Conservation (phyloP, 2,329 filamentous ascomycete species). For the Xylariaceae sp. region DNA sequence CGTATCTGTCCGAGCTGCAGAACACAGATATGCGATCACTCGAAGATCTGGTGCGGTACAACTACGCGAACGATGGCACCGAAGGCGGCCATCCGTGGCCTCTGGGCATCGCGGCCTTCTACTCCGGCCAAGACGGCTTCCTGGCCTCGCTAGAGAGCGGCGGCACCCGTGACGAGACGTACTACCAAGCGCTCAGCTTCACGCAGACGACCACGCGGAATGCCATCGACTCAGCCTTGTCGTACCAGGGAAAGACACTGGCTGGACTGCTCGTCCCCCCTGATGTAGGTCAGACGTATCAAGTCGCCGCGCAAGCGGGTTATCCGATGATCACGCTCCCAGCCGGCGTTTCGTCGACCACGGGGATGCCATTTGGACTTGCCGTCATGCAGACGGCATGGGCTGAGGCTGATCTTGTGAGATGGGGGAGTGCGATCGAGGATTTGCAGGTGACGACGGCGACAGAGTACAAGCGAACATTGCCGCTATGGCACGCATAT, state of each 20-base stretch:
- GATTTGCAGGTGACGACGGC: neutral
- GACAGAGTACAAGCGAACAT: neutral
- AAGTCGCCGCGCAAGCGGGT: constrained; percentile 65
- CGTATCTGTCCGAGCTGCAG: constrained; percentile 57
- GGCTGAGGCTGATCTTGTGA: constrained; percentile 9
- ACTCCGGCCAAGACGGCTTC: constrained; percentile 68
- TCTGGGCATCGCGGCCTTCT: neutral
- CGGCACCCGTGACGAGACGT: constrained; percentile 60
- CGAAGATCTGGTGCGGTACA: constrained; percentile 63
- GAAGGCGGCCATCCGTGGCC: constrained; percentile 65
- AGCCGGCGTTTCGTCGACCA: neutral
- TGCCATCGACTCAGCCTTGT: constrained; percentile 66
- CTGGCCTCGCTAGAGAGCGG: constrained; percentile 57
- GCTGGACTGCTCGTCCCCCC: constrained; percentile 65
- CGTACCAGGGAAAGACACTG: constrained; percentile 40
- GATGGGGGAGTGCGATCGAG: constrained; percentile 10
- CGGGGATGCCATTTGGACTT: constrained; percentile 12
- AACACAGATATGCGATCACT: constrained; percentile 58
- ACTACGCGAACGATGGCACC: constrained; percentile 57
- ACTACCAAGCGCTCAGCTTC: constrained; percentile 63
- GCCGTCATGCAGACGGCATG: constrained; percentile 12
- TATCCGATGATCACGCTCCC: constrained; percentile 17
- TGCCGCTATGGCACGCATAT: neutral
- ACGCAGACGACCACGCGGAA: constrained; percentile 55
- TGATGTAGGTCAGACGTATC: constrained; percentile 60